Conservation (phyloP, 208 protist species). For the Acanthamoeba lenticulata region DNA sequence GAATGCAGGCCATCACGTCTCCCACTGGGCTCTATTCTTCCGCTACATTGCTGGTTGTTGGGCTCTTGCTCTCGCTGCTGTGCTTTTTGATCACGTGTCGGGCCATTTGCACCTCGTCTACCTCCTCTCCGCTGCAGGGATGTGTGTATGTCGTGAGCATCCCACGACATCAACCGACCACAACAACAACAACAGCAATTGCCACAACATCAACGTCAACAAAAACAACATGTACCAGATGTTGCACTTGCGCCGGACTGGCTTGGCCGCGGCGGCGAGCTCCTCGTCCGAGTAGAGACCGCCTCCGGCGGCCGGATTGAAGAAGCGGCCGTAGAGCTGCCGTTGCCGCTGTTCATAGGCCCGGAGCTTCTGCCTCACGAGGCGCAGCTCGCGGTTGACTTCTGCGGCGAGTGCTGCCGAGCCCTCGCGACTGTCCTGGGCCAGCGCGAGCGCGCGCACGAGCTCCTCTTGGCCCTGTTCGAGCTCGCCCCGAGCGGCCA, state of each 20-base stretch:
- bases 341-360: slow-evolving; percentile 6
- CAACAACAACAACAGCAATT: too few species aligned
- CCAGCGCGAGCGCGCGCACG: background rate
- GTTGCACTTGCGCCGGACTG: background rate
- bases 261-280: background rate
- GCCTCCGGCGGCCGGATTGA: background rate
- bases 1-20: too few species aligned
- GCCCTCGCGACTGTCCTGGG: background rate
- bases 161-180: too few species aligned
- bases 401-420: too few species aligned
- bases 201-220: too few species aligned
- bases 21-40: too few species aligned
- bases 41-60: too few species aligned
- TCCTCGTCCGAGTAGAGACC: slow-evolving; percentile 5
- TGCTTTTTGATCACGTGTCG: slow-evolving; percentile 37
- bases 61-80: background rate
- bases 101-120: slow-evolving; percentile 18
- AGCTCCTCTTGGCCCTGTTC: background rate
- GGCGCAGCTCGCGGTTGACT: background rate
- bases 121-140: background rate
- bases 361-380: background rate
- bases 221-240: background rate
- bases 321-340: slow-evolving; percentile 15
- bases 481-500: background rate
- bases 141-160: background rate